Evolutionary conservation across 2,329 filamentous ascomycete genomes (phyloP).

Genomic region (Polytolypa hystricis): DNA sequence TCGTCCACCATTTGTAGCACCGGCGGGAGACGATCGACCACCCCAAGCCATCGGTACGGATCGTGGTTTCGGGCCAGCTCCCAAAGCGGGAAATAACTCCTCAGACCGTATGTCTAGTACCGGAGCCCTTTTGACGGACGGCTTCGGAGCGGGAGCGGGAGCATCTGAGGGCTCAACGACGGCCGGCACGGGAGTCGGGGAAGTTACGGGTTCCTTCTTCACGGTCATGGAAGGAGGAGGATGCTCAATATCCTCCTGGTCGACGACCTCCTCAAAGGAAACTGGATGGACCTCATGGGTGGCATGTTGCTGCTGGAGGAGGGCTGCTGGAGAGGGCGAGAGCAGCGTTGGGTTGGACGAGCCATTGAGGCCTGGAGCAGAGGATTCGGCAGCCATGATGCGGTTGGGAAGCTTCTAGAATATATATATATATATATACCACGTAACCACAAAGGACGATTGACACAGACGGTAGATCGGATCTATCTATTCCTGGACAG

Average conservation of each 20-base stretch:
- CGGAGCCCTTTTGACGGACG: slow-evolving; percentile 29
- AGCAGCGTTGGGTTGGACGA: too few species aligned
- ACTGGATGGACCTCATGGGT: slow-evolving; percentile 46
- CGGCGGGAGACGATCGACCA: slow-evolving; percentile 39
- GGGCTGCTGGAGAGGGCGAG: slow-evolving; percentile 44
- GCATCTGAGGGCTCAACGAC: slow-evolving; percentile 55
- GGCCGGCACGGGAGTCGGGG: slow-evolving; percentile 34
- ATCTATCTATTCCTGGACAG: too few species aligned
- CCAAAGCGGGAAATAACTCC: slow-evolving; percentile 88
- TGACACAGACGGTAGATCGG: too few species aligned
- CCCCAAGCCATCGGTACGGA: slow-evolving; percentile 67
- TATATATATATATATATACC: too few species aligned
- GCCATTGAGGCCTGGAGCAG: background rate
- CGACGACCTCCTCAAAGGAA: slow-evolving; percentile 68
- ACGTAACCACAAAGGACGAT: too few species aligned
- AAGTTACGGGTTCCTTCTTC: slow-evolving; percentile 20
- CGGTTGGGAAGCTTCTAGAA: too few species aligned
- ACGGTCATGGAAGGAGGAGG: slow-evolving; percentile 39
- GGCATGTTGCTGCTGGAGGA: slow-evolving; percentile 43
- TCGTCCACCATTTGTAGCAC: slow-evolving; percentile 38
- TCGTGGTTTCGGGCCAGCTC: slow-evolving; percentile 55
- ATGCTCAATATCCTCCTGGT: slow-evolving; percentile 62
- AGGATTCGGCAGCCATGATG: too few species aligned
- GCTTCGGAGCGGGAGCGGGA: slow-evolving; percentile 23
- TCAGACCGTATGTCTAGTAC: slow-evolving; percentile 73